Conservation (phyloP, 2,329 filamentous ascomycete species). For the Penicillium decumbens region DNA sequence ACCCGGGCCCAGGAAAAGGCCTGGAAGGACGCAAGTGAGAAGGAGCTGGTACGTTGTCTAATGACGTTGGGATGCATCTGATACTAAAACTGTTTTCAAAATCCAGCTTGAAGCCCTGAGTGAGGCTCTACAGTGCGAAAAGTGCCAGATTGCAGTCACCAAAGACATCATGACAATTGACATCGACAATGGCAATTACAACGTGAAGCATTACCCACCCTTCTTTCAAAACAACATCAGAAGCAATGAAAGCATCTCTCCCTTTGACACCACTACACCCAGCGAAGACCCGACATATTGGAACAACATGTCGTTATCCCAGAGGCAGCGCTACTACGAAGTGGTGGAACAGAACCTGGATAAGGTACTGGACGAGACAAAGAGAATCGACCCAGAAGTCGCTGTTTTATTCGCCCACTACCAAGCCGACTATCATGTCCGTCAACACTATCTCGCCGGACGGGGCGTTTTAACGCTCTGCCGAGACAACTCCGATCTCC, state of each 20-base stretch:
- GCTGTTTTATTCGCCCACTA: conserved; percentile 27
- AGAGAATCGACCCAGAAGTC: conserved; percentile 9
- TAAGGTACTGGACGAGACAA: conserved; percentile 8
- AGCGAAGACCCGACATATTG: conserved; percentile 12
- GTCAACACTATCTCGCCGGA: conserved; percentile 26
- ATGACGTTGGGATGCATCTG: not conserved
- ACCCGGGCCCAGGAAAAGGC: not conserved
- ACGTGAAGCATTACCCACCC: conserved; percentile 17
- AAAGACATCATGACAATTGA: conserved; percentile 16
- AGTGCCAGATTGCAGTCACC: conserved; percentile 19
- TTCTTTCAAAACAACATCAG: conserved; percentile 13
- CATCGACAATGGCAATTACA: conserved; percentile 16
- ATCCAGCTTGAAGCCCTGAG: conserved; percentile 15
- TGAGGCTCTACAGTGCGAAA: conserved; percentile 26
- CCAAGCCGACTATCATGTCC: conserved; percentile 32
- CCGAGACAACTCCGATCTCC: conserved; percentile 26
- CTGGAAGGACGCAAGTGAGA: conserved; percentile 2
- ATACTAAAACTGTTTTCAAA: not conserved
- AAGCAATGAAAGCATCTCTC: conserved; percentile 12
- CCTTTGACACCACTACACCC: conserved; percentile 5
- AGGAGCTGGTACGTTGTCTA: conserved; percentile 4
- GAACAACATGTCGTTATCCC: conserved; percentile 8
- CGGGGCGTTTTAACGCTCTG: conserved; percentile 27
- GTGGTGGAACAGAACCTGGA: conserved; percentile 16
- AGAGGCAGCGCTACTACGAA: conserved; percentile 17